Percentiles rank a stretch among this genome's conserved stretches.
phyloP scores from a whole-genome alignment of 768 basidiomycete species.

The Hemileccinum impolitum region DNA sequence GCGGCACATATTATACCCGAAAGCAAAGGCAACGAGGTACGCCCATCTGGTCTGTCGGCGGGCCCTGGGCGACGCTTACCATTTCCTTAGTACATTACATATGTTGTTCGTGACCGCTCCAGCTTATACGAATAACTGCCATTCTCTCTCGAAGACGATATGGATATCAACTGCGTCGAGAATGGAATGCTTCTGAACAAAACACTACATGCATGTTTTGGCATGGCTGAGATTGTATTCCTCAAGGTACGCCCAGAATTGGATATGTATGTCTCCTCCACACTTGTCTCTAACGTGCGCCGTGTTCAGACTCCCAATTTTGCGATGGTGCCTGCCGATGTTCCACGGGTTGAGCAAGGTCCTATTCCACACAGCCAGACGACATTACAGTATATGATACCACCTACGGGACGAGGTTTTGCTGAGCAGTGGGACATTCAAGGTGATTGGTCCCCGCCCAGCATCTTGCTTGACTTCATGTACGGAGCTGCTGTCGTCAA shows the following conservation, averaged over 20 bases:
- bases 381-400: not conserved
- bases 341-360: not conserved
- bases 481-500: not conserved
- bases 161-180: not conserved
- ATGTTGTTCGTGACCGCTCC: not conserved
- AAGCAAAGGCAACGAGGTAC: not conserved
- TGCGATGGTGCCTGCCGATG: not conserved
- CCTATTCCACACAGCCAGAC: not conserved
- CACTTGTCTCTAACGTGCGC: not conserved
- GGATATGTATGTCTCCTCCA: not conserved
- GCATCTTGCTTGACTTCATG: not conserved
- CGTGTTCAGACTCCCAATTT: not conserved
- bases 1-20: slow-evolving; percentile 28
- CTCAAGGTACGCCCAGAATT: not conserved
- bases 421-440: not conserved
- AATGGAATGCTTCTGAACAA: not conserved
- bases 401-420: not conserved
- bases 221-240: not conserved
- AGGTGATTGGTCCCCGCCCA: not conserved
- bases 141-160: not conserved
- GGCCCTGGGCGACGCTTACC: not conserved
- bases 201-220: not conserved
- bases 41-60: not conserved
- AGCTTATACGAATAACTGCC: not conserved
- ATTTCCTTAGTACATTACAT: not conserved